Evolutionary conservation across 2,329 filamentous ascomycete genomes (phyloP), one percentile per base, ranked within the genome.

Genomic region (Alternaria viburni): DNA sequence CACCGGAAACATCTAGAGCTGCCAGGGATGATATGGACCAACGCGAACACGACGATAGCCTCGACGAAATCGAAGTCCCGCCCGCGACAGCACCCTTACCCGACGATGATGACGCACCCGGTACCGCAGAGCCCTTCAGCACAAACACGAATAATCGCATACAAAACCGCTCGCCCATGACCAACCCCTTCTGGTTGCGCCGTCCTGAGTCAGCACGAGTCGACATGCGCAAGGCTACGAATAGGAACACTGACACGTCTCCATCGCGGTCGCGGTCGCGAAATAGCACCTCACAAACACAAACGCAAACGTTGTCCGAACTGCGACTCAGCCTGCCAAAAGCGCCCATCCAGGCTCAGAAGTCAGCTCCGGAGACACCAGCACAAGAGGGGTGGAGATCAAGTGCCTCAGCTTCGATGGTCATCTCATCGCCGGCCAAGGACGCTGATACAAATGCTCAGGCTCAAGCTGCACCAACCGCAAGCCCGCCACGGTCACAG

Each of bases 371-470:
- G n/a, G 59, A 30, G 26, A 52, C 36, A 30, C 28, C 19, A 4
- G 51, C 52, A 11, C 60, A 54, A 30, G 66, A 69, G 8, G 45
- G 59, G 19, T 66, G 63, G 54, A 61, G 46, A 19, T 74, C 73
- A 3, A 74, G 69, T 21, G 71, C 67, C 5, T 74, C 74, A 6
- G 71, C 69, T 9, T 65, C 74, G 2, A 74, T 74, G 72, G 47
- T 65, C 17, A 69, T 74, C 11, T 71, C 72, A 5, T 74, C 70
- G 6, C 57, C 65, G 17, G 44, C 13, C 5, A 59, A 54, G 3
- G 54, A 50, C 30, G 47, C 28, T 10, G 21, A 54, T 21, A 28
- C 4, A 6, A 6, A 36, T 10, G 54, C 23, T 12, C 51, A 49
- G 12, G 23, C 26, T 23, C 30, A 59, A n/a, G 19, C 25, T 44